These are phyloP conservation scores for Aethionema arabicum DNA, from an alignment of 345 rosid genomes.

Conservation along the genomic window DNA sequence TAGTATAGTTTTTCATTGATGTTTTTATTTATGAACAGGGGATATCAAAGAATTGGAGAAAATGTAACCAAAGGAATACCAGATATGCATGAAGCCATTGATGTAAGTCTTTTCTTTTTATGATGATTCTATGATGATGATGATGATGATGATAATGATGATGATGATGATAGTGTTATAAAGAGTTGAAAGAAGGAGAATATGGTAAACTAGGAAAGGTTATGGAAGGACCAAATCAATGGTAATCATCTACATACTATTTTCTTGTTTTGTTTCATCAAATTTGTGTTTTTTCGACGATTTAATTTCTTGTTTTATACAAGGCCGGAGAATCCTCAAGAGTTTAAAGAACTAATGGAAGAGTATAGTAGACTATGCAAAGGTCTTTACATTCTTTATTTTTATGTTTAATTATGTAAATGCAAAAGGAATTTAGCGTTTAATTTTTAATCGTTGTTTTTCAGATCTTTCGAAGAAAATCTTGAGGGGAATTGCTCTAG, in stretches of 20 bases:
- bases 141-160: too few relatives aligned
- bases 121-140: conserved; percentile 8
- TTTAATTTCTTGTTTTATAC: conserved; percentile 18
- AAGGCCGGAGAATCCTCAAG: conserved; percentile 69
- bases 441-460: conserved; percentile 12
- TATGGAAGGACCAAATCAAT: conserved; percentile 83
- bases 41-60: conserved; percentile 78
- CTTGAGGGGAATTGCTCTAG: conserved; percentile 71
- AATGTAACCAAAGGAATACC: conserved; percentile 80
- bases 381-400: conserved; percentile 39
- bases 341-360: conserved; percentile 61
- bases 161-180: conserved; percentile 51
- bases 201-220: conserved; percentile 67
- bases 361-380: conserved; percentile 68
- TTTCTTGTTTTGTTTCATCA: background rate
- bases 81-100: conserved; percentile 84
- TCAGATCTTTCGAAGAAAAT: conserved; percentile 78
- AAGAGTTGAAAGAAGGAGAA: conserved; percentile 62
- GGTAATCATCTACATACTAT: conserved; percentile 43
- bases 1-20: background rate
- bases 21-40: conserved; percentile 60
- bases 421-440: background rate
- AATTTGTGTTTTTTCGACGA: background rate
- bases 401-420: conserved; percentile 3
- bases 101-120: conserved; percentile 43